Evolutionary conservation across 2,329 filamentous ascomycete species (phyloP), one percentile per base, ranked within the genome.

Genomic region (Phyllosticta paracitricarpa): DNA sequence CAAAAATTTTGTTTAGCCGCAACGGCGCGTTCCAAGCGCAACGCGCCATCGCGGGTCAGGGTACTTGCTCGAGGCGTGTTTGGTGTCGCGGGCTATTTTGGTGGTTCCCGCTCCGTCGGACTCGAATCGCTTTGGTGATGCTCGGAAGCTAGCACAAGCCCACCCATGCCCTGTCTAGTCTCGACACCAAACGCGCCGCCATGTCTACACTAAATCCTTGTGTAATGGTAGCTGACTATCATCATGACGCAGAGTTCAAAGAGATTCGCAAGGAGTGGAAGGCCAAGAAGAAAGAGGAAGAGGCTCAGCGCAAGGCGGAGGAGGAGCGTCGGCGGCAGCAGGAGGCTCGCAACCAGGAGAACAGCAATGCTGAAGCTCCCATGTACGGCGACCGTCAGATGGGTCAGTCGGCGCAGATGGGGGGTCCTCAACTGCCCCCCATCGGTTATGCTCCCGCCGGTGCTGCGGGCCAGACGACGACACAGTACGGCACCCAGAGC

Each of bases 191-290:
- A 54, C 58, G 33, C 51, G 51, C 55, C 59, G 17, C 53, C 52
- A 26, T 24, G 24, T 48, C 24, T 30, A 12, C 54, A 55, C 58
- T 61, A 58, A 48, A 48, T 48, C 40, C 40, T 48, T 65, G 67
- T 70, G 33, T 30, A 48, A 59, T 30, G 67, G 68, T 62, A 25
- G 68, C 76, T 78, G 70, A 77, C 74, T 69, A 61, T 56, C 35
- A 33, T 33, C 33, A 25, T 62, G 63, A 62, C 69, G 66, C 71
- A 97, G 94, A 97, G 76, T 97, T 99, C 79, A 99, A 99, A 74
- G 94, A 99, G 72, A 97, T 97, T 63, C 89, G 94, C 65, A 97
- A 97, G 73, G 93, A 97, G 72, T 99, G 94, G 94, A 99, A 97
- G 79, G 89, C 90, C 51, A 91, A 94, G 71, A 97, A 97, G 84